Base-by-base conservation (phyloP, 2,329 filamentous ascomycete species). In the Ascomycota sp. region DNA sequence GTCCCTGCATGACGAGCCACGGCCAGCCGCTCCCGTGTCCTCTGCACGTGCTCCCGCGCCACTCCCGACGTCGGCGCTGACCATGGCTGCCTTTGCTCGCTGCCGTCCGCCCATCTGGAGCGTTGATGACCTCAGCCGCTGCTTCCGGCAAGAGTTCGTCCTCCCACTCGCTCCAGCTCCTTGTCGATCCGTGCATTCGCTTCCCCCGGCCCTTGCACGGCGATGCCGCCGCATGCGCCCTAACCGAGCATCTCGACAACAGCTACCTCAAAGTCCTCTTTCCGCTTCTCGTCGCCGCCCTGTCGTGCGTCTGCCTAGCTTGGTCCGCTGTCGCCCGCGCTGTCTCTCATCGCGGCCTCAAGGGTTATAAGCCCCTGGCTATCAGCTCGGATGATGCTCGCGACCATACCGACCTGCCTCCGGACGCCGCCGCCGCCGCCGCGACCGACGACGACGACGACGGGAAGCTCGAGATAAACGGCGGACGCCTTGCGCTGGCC, bases 281-380 rank as follows among this genome's bases (percentile, higher is more conserved):
- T 32, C 89, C 89, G 32, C 58, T 89, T 35, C 55, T 74, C 36
- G 61, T 76, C 33, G 69, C 83, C 50, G 64, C 55, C 37, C 41
- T 77, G 19, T 95, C 89, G 6, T 49, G 85, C 39, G 47, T 78
- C 30, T 61, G 72, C 40, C 65, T 93, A 33, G 40, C 64, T 34
- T 46, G 64, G 40, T 69, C 75, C 44, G 56, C 64, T 40, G 49
- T 70, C 38, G 57, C 60, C 35, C 64, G 63, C 33, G 57, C 59
- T 36, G 49, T 63, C 37, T 55, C 57, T 40, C 65, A 62, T 53
- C 59, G 58, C 43, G 41, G 40, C 34, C 46, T 55, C 36, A 52
- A 62, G 38, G 59, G 59, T 29, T 82, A 85, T 56, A 60, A 65
- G 33, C 51, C 54, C 23, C 43, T 76, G 29, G 50, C 61, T 32